Evolutionary conservation across 2,329 filamentous ascomycete species (phyloP), one percentile per base, ranked within the genome.

Genomic region (Trichocomaceae sp.): DNA sequence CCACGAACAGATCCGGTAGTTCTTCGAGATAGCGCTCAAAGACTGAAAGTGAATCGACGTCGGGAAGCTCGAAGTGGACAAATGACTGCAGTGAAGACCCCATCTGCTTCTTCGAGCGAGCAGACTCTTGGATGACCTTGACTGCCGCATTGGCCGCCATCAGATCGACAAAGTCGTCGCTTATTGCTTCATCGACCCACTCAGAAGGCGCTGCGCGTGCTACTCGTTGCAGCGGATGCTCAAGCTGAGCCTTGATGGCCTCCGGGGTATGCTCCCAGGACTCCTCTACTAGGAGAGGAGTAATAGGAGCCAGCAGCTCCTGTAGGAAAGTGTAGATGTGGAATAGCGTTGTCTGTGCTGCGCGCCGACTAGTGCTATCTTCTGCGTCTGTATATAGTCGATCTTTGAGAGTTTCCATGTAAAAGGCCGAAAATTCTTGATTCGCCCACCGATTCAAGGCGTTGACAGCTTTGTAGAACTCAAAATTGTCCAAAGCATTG

Each of bases 381-480:
- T 82, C 81, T 57, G 85, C 82, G 29, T 87, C 88, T 46, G 91
- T 93, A 75, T 99, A 99, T 1, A 97, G 77, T 2, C 89, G 80
- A 65, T 99, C 93, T 71, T 99, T 99, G 63, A 91, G 79, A 0
- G 88, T 84, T 71, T 99, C 93, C 55, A 99, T 83, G 69, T 97
- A 99, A 70, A 96, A 95, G 0, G 92, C 86, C 0, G 90, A 96
- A 22, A 99, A 79, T 61, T 96, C 88, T 22, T 79, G 83, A 54
- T 84, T 83, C 57, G 95, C 79, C 85, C 91, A 96, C 59, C 83
- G 82, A 70, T 91, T 95, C 60, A 97, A 78, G 3, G 80, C 73
- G 57, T 78, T 83, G 5, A 90, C 77, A 12, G 81, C 91, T 70
- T 84, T 87, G 78, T 90, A 86, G 70, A 96, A 96, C 65, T 96